Evolutionary conservation across 192 early-diverging fungal species (phyloP).

Genomic region (Haplosporangium gracile): DNA sequence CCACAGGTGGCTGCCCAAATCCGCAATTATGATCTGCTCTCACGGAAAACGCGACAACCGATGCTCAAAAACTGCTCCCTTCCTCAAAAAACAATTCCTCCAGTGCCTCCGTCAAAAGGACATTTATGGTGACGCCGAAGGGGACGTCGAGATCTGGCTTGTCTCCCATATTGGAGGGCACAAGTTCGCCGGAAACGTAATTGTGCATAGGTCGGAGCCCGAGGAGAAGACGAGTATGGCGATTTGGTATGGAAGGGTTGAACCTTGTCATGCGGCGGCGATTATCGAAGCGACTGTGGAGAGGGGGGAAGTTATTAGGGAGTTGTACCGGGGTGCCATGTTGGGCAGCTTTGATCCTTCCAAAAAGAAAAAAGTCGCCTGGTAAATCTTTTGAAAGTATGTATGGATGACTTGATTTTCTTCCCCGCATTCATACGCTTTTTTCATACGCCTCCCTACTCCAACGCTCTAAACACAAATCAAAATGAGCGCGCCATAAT

Average conservation of each 20-base stretch:
- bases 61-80: constrained; percentile 66
- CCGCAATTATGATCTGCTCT: constrained; percentile 69
- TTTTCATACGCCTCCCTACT: neutral
- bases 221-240: constrained; percentile 40
- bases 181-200: constrained; percentile 73
- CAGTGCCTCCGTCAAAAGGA: constrained; percentile 59
- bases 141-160: constrained; percentile 61
- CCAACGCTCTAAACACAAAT: neutral
- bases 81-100: constrained; percentile 66
- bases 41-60: constrained; percentile 70
- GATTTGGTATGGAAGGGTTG: constrained; percentile 72
- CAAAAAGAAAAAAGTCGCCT: constrained; percentile 35
- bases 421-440: neutral
- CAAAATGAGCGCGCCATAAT: neutral
- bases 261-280: constrained; percentile 61
- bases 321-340: constrained; percentile 69
- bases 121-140: constrained; percentile 61
- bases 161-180: constrained; percentile 73
- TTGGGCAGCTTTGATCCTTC: constrained; percentile 60
- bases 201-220: constrained; percentile 63
- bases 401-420: neutral
- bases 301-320: constrained; percentile 63
- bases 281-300: constrained; percentile 68
- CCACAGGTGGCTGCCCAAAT: constrained; percentile 54
- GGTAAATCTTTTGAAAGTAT: constrained; percentile 15